Conservation (phyloP, 352 stramenopile species). For the Globisporangium camurandrum region DNA sequence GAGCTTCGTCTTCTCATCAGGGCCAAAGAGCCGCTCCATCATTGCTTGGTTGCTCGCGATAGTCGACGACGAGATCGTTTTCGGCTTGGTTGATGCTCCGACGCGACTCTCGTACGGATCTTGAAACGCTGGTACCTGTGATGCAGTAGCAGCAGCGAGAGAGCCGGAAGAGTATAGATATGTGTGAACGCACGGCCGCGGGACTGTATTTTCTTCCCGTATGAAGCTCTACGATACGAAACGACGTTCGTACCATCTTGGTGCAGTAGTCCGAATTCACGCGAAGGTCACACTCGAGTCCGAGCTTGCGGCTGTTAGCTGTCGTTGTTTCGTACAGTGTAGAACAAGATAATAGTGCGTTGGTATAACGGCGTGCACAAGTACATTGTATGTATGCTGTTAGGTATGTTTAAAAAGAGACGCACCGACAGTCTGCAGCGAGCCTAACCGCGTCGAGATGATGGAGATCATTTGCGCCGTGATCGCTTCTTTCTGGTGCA, state of each 20-base stretch:
- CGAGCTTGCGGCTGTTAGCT: slow-evolving; percentile 64
- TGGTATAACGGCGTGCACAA: too few relatives aligned
- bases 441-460: slow-evolving; percentile 56
- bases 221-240: neutral
- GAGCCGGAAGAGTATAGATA: neutral
- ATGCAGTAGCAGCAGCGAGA: neutral
- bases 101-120: slow-evolving; percentile 60
- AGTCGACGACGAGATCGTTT: slow-evolving; percentile 30
- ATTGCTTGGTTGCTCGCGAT: slow-evolving; percentile 62
- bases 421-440: slow-evolving; percentile 51
- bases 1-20: slow-evolving; percentile 53
- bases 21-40: slow-evolving; percentile 69
- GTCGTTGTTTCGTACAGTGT: too few relatives aligned
- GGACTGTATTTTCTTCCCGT: too few relatives aligned
- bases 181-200: too few relatives aligned
- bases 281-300: slow-evolving; percentile 63
- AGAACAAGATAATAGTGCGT: too few relatives aligned
- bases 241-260: slow-evolving; percentile 37
- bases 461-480: slow-evolving; percentile 79
- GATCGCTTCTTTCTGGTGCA: slow-evolving; percentile 69
- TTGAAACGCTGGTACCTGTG: slow-evolving; percentile 30
- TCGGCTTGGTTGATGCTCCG: slow-evolving; percentile 23
- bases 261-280: slow-evolving; percentile 71
- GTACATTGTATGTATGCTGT: too few relatives aligned
- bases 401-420: neutral